Base-by-base conservation (phyloP, 305 asterid genomes). In the Withania somnifera region DNA sequence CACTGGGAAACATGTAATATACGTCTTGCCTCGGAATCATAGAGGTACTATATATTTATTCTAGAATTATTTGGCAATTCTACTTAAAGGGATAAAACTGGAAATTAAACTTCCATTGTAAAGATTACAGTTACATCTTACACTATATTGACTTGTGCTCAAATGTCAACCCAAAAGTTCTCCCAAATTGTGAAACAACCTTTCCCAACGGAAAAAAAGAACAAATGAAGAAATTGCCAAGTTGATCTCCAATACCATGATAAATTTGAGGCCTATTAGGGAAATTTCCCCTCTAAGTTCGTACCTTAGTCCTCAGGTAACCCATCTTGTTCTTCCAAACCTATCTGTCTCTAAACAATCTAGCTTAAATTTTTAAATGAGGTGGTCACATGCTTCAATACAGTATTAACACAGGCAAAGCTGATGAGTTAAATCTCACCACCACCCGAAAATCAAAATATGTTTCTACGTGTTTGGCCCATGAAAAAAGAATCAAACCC, bases 321-420 rank as follows among this genome's bases (percentile, higher is more conserved):
- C 87, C 61, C 84, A 81, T 83, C 91, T 87, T 36, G 89, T 94
- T 57, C 90, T 93, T 85, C 84, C 95, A 38, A 92, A 94, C 88
- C 92, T 91, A 3, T 84, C 60, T 79, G 75, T 91, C 53, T 89
- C 97, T 58, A 67, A 84, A 40, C 66, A 84, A 66, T n/a, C 28
- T 9, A 34, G 9, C 75, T n/a, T 32, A 66, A 32, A 6, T 2
- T n/a, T 66, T n/a, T 17, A 66, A 15, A 32, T 17, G 40, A 64
- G 50, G 34, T 64, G 26, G 7, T 64, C 8, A 2, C 7, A 2
- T 1, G 0, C 14, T 64, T 17, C 47, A 32, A 64, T 17, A 34
- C 75, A 10, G 9, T 66, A 66, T 9, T 4, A 66, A 28, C 32
- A 9, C 15, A 32, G 28, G 28, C 75, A 66, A 66, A 66, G 50